A percentile compares a stretch with the other conserved stretches of the same genome.
phyloP scores from a whole-genome alignment of 1,284 basidiomycete species.

The Cryptococcus wingfieldii region DNA sequence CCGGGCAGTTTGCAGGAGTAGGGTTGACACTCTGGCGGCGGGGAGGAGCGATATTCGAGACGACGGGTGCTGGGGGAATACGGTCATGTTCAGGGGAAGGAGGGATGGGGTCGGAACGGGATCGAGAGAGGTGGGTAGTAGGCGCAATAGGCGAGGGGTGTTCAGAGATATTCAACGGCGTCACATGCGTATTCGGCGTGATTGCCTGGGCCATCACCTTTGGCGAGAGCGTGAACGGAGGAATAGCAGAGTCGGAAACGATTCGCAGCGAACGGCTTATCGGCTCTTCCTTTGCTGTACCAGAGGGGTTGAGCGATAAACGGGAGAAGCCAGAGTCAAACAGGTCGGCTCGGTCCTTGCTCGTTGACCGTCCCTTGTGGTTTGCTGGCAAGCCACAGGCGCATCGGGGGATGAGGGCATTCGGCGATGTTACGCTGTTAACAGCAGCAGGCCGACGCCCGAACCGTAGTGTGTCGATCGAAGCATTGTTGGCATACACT shows the following conservation, averaged over 20 bases:
- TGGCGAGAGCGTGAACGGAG: conserved; percentile 5
- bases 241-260: conserved; percentile 23
- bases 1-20: not conserved
- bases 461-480: conserved; percentile 44
- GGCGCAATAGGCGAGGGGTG: conserved; percentile 12
- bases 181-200: not conserved
- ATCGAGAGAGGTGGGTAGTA: conserved; percentile 33
- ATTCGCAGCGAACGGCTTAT: conserved; percentile 13
- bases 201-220: not conserved
- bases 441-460: conserved; percentile 40
- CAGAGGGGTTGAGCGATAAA: conserved; percentile 30
- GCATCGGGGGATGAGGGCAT: conserved; percentile 40
- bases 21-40: not conserved
- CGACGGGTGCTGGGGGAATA: conserved; percentile 7
- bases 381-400: conserved; percentile 40
- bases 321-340: conserved; percentile 30
- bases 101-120: conserved; percentile 40
- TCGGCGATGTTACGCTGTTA: conserved; percentile 43
- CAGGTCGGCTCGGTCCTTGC: conserved; percentile 26
- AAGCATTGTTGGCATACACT: conserved; percentile 26
- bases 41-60: conserved; percentile 7
- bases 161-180: not conserved
- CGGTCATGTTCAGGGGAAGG: conserved; percentile 10
- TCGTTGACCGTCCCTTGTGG: conserved; percentile 26
- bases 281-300: conserved; percentile 11